These are phyloP conservation scores for Phytomonas sp. DNA, from an alignment of 208 protist genomes.

Conservation along the genomic window DNA sequence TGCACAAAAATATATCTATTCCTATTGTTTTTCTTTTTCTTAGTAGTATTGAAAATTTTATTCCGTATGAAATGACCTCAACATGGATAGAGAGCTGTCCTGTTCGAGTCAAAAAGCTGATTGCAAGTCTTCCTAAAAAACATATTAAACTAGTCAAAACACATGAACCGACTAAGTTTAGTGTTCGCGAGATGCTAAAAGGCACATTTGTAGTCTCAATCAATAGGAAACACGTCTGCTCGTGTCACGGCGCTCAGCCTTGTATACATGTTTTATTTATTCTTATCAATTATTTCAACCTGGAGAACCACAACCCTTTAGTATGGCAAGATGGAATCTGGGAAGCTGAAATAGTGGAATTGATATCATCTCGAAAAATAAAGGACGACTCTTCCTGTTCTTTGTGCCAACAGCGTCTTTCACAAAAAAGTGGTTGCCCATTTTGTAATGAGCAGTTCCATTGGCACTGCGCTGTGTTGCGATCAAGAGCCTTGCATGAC, in stretches of 20 bases:
- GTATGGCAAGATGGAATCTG: slow-evolving; percentile 63
- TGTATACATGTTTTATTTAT: slow-evolving; percentile 68
- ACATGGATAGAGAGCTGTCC: slow-evolving; percentile 17
- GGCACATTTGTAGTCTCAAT: slow-evolving; percentile 35
- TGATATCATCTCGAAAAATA: background rate
- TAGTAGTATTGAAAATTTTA: background rate
- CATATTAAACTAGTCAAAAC: background rate
- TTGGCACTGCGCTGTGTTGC: background rate
- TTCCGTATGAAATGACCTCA: background rate
- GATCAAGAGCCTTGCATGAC: background rate
- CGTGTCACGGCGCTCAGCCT: slow-evolving; percentile 33
- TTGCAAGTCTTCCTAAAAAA: background rate
- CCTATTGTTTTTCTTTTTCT: background rate
- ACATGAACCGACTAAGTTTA: slow-evolving; percentile 29
- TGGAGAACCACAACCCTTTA: slow-evolving; percentile 30
- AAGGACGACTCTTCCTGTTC: background rate
- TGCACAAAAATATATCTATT: background rate
- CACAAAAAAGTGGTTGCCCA: background rate
- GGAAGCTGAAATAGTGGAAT: slow-evolving; percentile 36
- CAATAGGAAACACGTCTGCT: slow-evolving; percentile 53
- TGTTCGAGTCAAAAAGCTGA: slow-evolving; percentile 6
- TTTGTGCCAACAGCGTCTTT: background rate
- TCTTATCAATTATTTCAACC: slow-evolving; percentile 31
- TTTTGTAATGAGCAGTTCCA: background rate
- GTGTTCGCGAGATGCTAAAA: slow-evolving; percentile 18